Evolutionary conservation across 163 green algal genomes (phyloP).

Genomic region (Scenedesmus sp.): DNA sequence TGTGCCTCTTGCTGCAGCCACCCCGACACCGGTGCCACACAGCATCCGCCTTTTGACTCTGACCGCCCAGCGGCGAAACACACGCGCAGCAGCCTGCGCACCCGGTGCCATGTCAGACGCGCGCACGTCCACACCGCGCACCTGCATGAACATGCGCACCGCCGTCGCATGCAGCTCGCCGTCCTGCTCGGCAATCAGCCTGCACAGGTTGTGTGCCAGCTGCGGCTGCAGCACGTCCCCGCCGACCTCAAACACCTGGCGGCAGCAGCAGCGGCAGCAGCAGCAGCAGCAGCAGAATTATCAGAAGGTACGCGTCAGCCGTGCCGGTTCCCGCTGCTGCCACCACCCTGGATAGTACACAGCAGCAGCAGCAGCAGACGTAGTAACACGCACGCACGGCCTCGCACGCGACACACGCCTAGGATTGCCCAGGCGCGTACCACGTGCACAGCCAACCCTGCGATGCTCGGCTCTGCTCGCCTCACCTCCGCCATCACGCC

Average conservation of each 20-base stretch:
- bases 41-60: constrained; percentile 63
- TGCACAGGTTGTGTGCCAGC: constrained; percentile 81
- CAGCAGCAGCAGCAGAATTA: background rate
- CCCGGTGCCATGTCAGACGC: no score
- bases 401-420: no score
- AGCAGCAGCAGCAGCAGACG: no score
- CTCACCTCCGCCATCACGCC: constrained; percentile 74
- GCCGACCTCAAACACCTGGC: constrained; percentile 85
- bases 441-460: no score
- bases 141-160: no score
- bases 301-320: background rate
- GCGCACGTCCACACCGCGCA: no score
- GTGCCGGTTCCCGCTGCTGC: background rate
- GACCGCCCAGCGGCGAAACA: no score
- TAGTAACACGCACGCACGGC: no score
- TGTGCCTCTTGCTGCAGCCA: no score
- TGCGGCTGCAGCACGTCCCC: constrained; percentile 74
- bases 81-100: no score
- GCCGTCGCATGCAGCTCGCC: background rate
- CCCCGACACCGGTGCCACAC: constrained; percentile 75
- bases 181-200: constrained; percentile 86
- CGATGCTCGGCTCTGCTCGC: no score
- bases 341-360: background rate
- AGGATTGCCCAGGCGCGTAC: no score
- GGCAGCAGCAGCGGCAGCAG: background rate